Base-by-base conservation (phyloP, 129 eudicot species). In the Solidago caesia region DNA sequence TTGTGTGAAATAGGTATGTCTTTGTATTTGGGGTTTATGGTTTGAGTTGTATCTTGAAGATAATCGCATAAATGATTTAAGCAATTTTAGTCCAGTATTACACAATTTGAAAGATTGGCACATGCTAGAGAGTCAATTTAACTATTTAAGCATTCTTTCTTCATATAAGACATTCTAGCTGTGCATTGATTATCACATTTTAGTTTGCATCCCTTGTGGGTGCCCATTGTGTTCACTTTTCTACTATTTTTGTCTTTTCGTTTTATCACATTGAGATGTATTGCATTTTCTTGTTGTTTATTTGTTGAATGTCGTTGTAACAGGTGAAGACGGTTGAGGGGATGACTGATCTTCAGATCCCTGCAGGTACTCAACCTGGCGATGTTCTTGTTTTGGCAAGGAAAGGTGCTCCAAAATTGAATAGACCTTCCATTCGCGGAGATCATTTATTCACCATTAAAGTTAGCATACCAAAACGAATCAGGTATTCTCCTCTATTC, bases 251-350 rank as follows among this genome's bases (percentile, higher is more conserved):
- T 1, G 39, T 33, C 39, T 3, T 33, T 33, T 33, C 3, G 2
- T 33, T 33, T 33, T 1, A 33, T 56, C 61, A 56, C 27, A 56
- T 56, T 56, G 10, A 56, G 4, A 5, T 56, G 29, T 56, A 56
- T 5, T 15, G 2, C 29, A 41, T 13, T 69, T 12, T 48, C n/a
- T 69, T n/a, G 12, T 69, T 71, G 13, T 43, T 15, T 41, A 9
- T 16, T 10, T 71, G 16, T 59, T n/a, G 26, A 27, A 64, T 75
- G 79, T 47, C 52, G 21, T 57, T 85, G 63, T 45, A 76, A 68
- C 83, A 94, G 99, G 97, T 91, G 75, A 94, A 91, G 85, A 91
- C 99, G 16, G 97, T 94, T 65, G 99, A 94, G 64, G 99, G 99
- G 69, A 77, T 76, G 77, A 81, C 82, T 79, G 97, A 91, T 57